Evolutionary conservation across 2,329 filamentous ascomycete species (phyloP), one percentile per base, ranked within the genome.

Genomic region (Cryphonectria parasitica): DNA sequence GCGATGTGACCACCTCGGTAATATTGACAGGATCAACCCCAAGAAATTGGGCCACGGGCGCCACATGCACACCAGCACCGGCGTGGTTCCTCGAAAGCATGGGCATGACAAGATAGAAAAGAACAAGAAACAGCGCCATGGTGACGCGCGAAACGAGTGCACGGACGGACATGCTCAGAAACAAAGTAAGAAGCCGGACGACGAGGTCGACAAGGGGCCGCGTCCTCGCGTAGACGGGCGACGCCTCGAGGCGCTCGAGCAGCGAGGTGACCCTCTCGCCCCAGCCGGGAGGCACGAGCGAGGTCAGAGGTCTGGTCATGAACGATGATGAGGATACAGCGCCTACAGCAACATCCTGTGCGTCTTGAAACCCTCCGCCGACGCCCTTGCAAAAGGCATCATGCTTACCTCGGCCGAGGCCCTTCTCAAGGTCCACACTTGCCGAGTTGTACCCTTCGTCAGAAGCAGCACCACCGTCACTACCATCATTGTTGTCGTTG

Each of bases 121-220:
- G 28, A 17, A 75, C 49, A 52, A 73, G 60, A 19, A 73, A 66
- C 4, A 71, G 28, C 39, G 69, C 70, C 68, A 74, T 65, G 56
- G 65, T 70, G 22, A 70, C 69, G 70, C 73, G 69, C 34, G 66
- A 69, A 25, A 74, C 68, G 45, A 75, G 25, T 15, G 72, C 62
- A 61, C 69, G 66, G n/a, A 74, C 54, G 34, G 68, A 70, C 28
- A 75, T 63, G 60, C 69, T 72, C 56, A 74, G 34, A 36, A 75
- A 60, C 49, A 69, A n/a, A 13, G 69, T 69, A 15, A 68, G 4
- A 39, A 68, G 43, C 22, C 66, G 39, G 19, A 60, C 43, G 22
- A 66, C 28, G 45, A 67, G 34, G 22, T 71, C 71, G 6, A 73
- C 66, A 43, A 69, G 52, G 28, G 71, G 72, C 68, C 56, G 65